Base-by-base conservation (phyloP, 345 rosid genomes). In the Murraya paniculata region DNA sequence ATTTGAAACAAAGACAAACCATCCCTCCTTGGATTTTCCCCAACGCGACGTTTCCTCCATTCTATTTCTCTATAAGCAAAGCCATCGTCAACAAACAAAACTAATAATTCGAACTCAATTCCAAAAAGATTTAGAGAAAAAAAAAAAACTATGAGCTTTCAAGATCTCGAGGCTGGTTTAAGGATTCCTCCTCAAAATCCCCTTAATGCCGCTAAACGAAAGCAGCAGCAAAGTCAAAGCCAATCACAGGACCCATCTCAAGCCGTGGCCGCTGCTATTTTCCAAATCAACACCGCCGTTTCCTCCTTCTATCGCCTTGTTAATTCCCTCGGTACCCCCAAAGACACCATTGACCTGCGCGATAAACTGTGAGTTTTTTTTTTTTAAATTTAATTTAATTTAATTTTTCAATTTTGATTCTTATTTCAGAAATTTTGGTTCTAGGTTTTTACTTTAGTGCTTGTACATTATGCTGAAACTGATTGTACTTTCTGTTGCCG, bases 191-290 rank as follows among this genome's bases (percentile, higher is more conserved):
- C 82, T 68, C 33, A 59, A 33, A 77, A 73, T 64, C 72, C 77
- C 76, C 18, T 72, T 48, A 61, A 80, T 59, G 48, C 80, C 38
- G 48, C 80, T 36, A 4, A 64, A 78, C 74, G 82, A 56, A 81
- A 21, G 13, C 73, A 57, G 24, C 71, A 74, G 70, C 83, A 41
- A 53, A 53, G 22, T 18, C 83, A 74, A 74, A 81, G 74, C 41
- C 78, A 86, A 70, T 77, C 39, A 9, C 77, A 84, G 25, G 86
- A 90, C 25, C 82, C 89, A 2, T 87, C 96, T 56, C 96, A 86
- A 78, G 89, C 89, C 9, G 93, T 91, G 25, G 94, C 93, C 18
- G 87, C 94, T 41, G 92, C 92, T 8, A 87, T 93, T 62, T 93
- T 93, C 85, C 87, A 88, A 83, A 87, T 90, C 68, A 87, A 89